These are phyloP conservation scores for Actinomortierella wolfii DNA, from an alignment of 371 early-diverging fungal genomes.

Conservation along the genomic window DNA sequence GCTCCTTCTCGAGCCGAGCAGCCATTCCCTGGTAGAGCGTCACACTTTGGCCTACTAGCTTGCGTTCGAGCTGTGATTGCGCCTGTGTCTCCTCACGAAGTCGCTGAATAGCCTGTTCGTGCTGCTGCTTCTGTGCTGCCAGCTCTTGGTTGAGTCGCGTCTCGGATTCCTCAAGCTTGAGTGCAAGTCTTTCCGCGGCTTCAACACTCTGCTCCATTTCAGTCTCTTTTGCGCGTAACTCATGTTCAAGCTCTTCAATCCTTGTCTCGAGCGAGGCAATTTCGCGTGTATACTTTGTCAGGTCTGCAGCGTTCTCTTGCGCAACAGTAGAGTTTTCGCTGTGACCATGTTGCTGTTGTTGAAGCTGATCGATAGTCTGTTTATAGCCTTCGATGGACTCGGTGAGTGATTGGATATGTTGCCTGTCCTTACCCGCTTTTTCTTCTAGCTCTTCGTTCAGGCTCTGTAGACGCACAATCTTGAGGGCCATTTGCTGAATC, in stretches of 20 bases:
- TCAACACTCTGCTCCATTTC: slow-evolving; percentile 19
- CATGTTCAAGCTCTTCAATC: slow-evolving; percentile 1
- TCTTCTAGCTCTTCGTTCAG: slow-evolving; percentile 20
- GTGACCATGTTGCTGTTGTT: no score
- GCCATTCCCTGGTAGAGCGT: slow-evolving; percentile 37
- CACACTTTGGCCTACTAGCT: slow-evolving; percentile 14
- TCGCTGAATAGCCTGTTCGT: slow-evolving; percentile 9
- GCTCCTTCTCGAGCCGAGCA: slow-evolving; percentile 22
- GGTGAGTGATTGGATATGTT: no score
- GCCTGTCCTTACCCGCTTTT: slow-evolving; percentile 6
- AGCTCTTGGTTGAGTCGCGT: slow-evolving; percentile 9
- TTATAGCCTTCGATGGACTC: no score
- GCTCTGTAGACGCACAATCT: slow-evolving; percentile 16
- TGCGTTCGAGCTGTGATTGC: slow-evolving; percentile 33
- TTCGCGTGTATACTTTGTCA: no score
- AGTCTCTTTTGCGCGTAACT: slow-evolving; percentile 21
- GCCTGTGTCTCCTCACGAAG: slow-evolving; percentile 22
- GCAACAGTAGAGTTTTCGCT: no score
- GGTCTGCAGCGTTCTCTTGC: no score
- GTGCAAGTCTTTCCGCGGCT: slow-evolving; percentile 9
- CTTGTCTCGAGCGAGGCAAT: neutral
- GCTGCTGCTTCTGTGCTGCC: slow-evolving; percentile 8
- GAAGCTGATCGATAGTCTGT: no score
- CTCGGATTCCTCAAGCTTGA: slow-evolving; percentile 8
- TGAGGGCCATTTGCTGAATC: slow-evolving; percentile 10